Conservation (phyloP, 179 eudicot genomes). For the Sideroxylon spinosum region DNA sequence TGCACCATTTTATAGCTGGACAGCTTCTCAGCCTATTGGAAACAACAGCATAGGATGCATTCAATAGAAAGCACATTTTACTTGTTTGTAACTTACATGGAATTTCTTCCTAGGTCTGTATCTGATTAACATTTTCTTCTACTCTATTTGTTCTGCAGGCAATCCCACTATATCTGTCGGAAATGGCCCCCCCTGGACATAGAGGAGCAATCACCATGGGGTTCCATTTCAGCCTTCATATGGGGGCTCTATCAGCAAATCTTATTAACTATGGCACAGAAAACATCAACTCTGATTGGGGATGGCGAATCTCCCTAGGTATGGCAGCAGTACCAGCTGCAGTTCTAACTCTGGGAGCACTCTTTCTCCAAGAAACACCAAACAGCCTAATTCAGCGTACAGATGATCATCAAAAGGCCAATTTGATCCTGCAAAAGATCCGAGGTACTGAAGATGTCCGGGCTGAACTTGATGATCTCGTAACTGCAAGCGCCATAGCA, state of each 20-base stretch:
- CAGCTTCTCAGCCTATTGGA: too few species aligned
- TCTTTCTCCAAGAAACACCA: slow-evolving; percentile 45
- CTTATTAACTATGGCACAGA: slow-evolving; percentile 31
- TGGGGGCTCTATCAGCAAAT: slow-evolving; percentile 29
- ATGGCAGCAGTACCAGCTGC: slow-evolving; percentile 38
- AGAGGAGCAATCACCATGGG: slow-evolving; percentile 42
- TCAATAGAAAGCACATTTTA: too few species aligned
- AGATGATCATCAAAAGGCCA: slow-evolving; percentile 21
- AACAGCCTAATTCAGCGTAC: slow-evolving; percentile 34
- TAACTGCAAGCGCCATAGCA: slow-evolving; percentile 21
- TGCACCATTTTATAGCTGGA: too few species aligned
- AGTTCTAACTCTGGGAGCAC: slow-evolving; percentile 27
- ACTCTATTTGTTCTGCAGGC: slow-evolving; percentile 28
- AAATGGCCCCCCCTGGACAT: slow-evolving; percentile 37
- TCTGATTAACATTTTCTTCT: not conserved
- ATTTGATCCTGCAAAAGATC: slow-evolving; percentile 24
- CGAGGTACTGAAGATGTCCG: slow-evolving; percentile 31
- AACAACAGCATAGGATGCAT: too few species aligned
- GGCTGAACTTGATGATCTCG: slow-evolving; percentile 31
- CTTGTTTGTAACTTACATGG: not conserved
- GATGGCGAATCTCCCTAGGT: slow-evolving; percentile 40
- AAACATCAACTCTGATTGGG: slow-evolving; percentile 33
- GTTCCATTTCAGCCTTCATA: slow-evolving; percentile 31
- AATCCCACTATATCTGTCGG: slow-evolving; percentile 41
- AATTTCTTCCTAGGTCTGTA: not conserved